Base-by-base conservation (phyloP, 495 filamentous ascomycete species). In the Jackrogersella multiformis region DNA sequence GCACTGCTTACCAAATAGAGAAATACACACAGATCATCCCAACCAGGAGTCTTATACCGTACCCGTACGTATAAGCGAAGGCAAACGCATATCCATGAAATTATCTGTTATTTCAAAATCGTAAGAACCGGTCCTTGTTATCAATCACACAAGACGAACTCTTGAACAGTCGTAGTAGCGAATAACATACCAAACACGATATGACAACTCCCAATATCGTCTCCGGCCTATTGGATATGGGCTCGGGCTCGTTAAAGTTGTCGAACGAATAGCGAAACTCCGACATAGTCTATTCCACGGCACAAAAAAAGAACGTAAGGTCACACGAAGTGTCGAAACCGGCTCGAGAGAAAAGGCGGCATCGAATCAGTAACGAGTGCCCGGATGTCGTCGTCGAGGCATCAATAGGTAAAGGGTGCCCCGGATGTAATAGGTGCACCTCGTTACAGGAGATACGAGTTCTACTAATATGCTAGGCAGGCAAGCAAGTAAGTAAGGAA, bases 11-110 rank as follows among this genome's bases (percentile, higher is more conserved):
- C 70, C 32, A 77, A 41, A 36, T 73, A 74, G 8, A 77, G 56
- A 0, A 65, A 54, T 10, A 77, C 73, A 32, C 76, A 77, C 7
- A 77, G 59, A 54, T 78, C 74, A 61, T 78, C 76, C 70, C 71
- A 76, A 7, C 76, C 74, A 1, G 69, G 66, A 0, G 71, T 56
- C 35, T 62, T 60, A 15, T 74, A 51, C 13, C 39, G 36, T 24
- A 73, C 68, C 4, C 76, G 68, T 9, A 72, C 66, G 15, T 70
- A 76, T n/a, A 78, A 26, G 35, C 76, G 53, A 32, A 72, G 35
- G 10, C 46, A 36, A 15, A 77, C 72, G 44, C 73, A 77, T 23
- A 74, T 39, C 72, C 74, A 75, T 2, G 73, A 73, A 0, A 68
- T 5, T 32, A 66, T 24, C 71, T 73, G 18, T 4, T 34, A 35